Evolutionary conservation across 805 yeast species (phyloP), one percentile per base, ranked within the genome.

Genomic region (Saccharomycopsis vini): DNA sequence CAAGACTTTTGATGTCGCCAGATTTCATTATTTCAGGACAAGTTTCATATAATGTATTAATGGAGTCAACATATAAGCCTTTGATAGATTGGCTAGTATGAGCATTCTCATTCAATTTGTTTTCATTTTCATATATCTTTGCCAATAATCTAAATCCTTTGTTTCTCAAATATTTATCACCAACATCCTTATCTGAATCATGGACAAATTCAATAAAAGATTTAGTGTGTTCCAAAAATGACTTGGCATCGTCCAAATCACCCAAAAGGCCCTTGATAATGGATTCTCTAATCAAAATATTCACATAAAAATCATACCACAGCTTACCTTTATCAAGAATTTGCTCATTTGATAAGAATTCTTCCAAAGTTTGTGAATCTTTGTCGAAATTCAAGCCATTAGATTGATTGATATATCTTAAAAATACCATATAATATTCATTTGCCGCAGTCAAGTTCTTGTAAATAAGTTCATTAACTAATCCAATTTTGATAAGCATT

Each of bases 231-330:
- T 53, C 49, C 6, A 67, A 50, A 20, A 59, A 51, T 16, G 53
- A 48, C 19, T 55, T 50, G 12, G 60, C 54, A 4, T 55, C 53
- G 4, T 54, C 54, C 1, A 54, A 16, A 26, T 62, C 57, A 1
- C 59, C 60, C 4, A 42, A 18, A 22, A 55, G 56, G 3, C 50
- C 54, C 42, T 63, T 55, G 1, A 67, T 59, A 21, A 67, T 36
- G 0, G 71, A 69, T 49, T 61, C 59, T 50, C 74, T 57, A 5
- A 66, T 41, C 4, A 69, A 50, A 9, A 70, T 50, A 52, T 71
- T 72, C 13, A 68, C 41, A 45, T 66, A 68, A 0, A 53, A 47
- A 3, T 54, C 28, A 46, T 63, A 60, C 50, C 63, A 61, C 38
- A 54, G 58, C 22, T 59, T 56, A 10, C 37, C 51, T 39, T 54